Percentiles rank a stretch among this genome's conserved stretches.
Conservation (phyloP, 1,284 basidiomycete species). For the Ustilago trichophora region DNA sequence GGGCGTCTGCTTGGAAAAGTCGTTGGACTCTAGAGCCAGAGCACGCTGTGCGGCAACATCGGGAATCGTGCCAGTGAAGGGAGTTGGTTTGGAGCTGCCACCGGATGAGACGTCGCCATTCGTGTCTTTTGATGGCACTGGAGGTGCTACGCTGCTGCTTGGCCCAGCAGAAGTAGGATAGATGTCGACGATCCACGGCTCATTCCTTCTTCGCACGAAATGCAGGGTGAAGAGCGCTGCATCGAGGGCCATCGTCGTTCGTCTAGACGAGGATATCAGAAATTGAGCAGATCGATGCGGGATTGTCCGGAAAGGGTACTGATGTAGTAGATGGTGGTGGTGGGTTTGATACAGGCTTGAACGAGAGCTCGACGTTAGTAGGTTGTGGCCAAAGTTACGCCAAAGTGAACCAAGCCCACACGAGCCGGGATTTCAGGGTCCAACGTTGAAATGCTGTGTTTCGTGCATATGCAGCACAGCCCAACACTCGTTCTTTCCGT, state of each 20-base stretch:
- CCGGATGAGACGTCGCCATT: background rate
- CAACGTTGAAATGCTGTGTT: slow-evolving; percentile 1
- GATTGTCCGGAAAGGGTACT: no score
- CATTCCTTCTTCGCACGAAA: slow-evolving; percentile 26
- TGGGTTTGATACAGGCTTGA: no score
- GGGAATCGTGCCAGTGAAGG: slow-evolving; percentile 37
- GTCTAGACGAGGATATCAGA: background rate
- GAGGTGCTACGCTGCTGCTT: slow-evolving; percentile 6
- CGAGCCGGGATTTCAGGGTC: slow-evolving; percentile 10
- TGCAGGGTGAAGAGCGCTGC: slow-evolving; percentile 50
- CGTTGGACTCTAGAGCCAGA: slow-evolving; percentile 19
- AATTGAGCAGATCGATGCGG: no score
- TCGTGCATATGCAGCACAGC: background rate
- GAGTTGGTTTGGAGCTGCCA: slow-evolving; percentile 7
- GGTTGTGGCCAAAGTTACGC: no score
- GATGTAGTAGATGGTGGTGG: no score
- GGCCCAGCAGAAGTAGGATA: slow-evolving; percentile 18
- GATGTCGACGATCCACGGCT: slow-evolving; percentile 48
- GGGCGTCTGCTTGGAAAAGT: slow-evolving; percentile 34
- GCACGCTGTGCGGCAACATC: slow-evolving; percentile 31
- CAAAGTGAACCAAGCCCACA: no score
- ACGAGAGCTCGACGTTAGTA: no score
- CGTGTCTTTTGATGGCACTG: slow-evolving; percentile 28
- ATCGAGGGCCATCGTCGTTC: slow-evolving; percentile 37
- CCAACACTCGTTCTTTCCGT: no score